Percentiles rank a stretch among this genome's conserved stretches.
Evolutionary conservation across 768 basidiomycete genomes (phyloP).

Genomic region (Xanthoconium stramineum): DNA sequence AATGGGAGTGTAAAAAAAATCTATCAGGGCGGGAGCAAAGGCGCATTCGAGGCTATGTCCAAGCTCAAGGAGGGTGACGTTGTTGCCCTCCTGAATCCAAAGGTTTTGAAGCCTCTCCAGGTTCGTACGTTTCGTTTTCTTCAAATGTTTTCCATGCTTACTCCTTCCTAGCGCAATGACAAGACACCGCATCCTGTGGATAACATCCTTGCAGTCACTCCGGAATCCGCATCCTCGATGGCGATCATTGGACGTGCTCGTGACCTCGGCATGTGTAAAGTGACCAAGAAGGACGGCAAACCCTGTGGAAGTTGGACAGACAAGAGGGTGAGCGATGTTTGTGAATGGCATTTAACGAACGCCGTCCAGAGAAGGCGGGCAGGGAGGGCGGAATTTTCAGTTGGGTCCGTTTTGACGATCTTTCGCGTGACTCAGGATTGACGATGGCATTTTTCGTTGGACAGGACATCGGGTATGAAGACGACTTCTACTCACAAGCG

Average conservation of each 20-base stretch:
- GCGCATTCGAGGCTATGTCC: constrained; percentile 86
- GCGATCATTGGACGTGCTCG: constrained; percentile 81
- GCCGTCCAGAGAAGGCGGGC: constrained; percentile 75
- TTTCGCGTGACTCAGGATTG: neutral
- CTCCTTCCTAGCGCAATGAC: constrained; percentile 23
- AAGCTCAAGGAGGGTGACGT: constrained; percentile 89
- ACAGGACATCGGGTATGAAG: constrained; percentile 74
- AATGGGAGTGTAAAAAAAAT: constrained; percentile 54
- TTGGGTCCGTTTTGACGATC: constrained; percentile 51
- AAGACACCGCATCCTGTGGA: constrained; percentile 70
- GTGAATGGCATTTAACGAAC: constrained; percentile 87
- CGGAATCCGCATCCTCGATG: constrained; percentile 75
- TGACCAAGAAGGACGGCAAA: constrained; percentile 74
- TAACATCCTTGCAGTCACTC: constrained; percentile 86
- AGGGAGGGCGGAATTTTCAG: constrained; percentile 80
- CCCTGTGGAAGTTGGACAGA: constrained; percentile 89
- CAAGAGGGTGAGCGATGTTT: constrained; percentile 79
- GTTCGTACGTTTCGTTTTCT: constrained; percentile 38
- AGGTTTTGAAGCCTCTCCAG: constrained; percentile 81
- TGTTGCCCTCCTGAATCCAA: constrained; percentile 84
- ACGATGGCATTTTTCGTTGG: neutral
- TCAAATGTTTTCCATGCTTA: neutral
- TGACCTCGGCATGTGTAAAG: constrained; percentile 85
- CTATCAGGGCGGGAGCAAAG: constrained; percentile 87
- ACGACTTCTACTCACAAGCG: constrained; percentile 42